Conservation (phyloP, 108 stramenopile genomes). For the Nannochloropsis granulata region DNA sequence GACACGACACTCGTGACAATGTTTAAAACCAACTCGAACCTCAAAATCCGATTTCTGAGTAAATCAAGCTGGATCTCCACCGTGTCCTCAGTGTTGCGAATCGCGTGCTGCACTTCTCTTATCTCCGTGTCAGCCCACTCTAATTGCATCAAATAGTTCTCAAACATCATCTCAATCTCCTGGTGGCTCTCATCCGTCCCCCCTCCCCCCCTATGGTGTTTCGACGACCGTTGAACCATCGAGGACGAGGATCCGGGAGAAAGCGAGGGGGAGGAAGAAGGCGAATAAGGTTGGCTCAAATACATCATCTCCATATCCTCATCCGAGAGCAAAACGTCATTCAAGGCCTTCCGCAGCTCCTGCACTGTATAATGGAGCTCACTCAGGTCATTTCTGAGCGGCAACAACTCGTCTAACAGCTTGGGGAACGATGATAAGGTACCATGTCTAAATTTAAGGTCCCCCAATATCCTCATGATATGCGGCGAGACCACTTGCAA, state of each 20-base stretch:
- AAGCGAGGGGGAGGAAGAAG: not conserved
- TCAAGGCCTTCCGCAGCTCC: slow-evolving; percentile 29
- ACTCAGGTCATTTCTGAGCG: slow-evolving; percentile 30
- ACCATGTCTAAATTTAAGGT: not conserved
- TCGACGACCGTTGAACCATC: not conserved
- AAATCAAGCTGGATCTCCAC: slow-evolving; percentile 39
- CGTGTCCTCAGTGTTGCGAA: slow-evolving; percentile 34
- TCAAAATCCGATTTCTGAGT: slow-evolving; percentile 29
- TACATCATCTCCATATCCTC: slow-evolving; percentile 40
- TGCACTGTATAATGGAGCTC: slow-evolving; percentile 22
- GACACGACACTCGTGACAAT: slow-evolving; percentile 25
- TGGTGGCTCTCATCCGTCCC: slow-evolving; percentile 11
- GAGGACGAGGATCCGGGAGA: not conserved
- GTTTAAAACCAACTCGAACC: slow-evolving; percentile 31
- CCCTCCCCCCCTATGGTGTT: not conserved
- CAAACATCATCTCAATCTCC: slow-evolving; percentile 34
- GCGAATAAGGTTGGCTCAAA: slow-evolving; percentile 1
- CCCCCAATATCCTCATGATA: not conserved
- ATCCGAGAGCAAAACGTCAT: slow-evolving; percentile 28
- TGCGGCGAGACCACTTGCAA: not conserved
- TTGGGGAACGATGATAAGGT: slow-evolving; percentile 12
- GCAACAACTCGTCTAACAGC: slow-evolving; percentile 23
- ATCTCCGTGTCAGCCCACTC: slow-evolving; percentile 19
- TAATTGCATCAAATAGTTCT: slow-evolving; percentile 34
- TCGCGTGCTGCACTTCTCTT: slow-evolving; percentile 20